A percentile compares a stretch with the other conserved stretches of the same genome.
Conservation (phyloP, 2,329 filamentous ascomycete genomes). For the Pezicula rhizophila region DNA sequence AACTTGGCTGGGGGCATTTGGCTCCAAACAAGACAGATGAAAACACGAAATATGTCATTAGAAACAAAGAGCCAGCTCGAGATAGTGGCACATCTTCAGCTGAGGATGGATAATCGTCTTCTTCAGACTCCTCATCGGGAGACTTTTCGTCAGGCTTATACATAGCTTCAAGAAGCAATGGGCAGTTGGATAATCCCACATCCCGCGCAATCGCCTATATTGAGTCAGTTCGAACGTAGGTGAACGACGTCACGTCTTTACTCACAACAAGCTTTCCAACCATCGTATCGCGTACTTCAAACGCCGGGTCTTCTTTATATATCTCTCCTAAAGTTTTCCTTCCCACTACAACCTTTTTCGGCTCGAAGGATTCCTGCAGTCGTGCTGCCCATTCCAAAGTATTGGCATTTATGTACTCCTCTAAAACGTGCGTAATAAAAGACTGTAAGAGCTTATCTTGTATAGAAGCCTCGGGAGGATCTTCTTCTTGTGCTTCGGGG, state of each 20-base stretch:
- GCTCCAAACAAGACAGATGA: slow-evolving; percentile 56
- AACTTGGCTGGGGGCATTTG: slow-evolving; percentile 44
- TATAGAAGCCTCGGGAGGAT: slow-evolving; percentile 53
- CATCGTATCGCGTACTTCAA: slow-evolving; percentile 57
- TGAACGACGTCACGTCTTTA: slow-evolving; percentile 13
- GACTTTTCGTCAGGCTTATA: slow-evolving; percentile 35
- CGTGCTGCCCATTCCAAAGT: slow-evolving; percentile 56
- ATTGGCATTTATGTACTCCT: slow-evolving; percentile 63
- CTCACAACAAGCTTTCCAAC: slow-evolving; percentile 67
- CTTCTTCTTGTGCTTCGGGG: slow-evolving; percentile 50
- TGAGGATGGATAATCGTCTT: slow-evolving; percentile 40
- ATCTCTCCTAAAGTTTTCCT: slow-evolving; percentile 55
- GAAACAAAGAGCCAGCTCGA: slow-evolving; percentile 50
- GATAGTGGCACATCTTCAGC: slow-evolving; percentile 51
- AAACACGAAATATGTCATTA: slow-evolving; percentile 58
- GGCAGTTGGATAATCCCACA: slow-evolving; percentile 43
- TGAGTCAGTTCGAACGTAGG: slow-evolving; percentile 6
- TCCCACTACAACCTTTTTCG: slow-evolving; percentile 55
- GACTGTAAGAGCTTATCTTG: slow-evolving; percentile 63
- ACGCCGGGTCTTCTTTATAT: slow-evolving; percentile 56
- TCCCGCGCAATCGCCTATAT: slow-evolving; percentile 44
- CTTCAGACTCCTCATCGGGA: slow-evolving; percentile 32
- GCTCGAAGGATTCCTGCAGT: slow-evolving; percentile 62
- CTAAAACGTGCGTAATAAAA: slow-evolving; percentile 72
- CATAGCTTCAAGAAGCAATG: slow-evolving; percentile 40